Percentiles rank a stretch among this genome's conserved stretches.
phyloP scores from a whole-genome alignment of 345 rosid species.

The Linum trigynum region DNA sequence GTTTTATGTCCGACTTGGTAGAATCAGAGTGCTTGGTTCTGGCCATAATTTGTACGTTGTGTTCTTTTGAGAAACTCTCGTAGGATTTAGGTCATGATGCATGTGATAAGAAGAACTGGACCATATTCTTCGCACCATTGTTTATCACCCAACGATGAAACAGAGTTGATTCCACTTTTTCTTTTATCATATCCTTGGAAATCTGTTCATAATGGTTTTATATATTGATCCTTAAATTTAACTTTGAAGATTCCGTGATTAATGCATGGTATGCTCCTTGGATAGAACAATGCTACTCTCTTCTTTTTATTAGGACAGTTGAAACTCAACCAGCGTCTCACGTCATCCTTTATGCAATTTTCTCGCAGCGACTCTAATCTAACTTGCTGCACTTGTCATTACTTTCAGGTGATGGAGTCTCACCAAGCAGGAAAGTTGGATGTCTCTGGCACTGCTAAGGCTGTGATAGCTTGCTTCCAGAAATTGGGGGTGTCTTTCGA shows the following conservation, averaged over 20 bases:
- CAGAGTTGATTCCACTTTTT: not conserved
- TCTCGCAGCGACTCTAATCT: not conserved
- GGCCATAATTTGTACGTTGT: not conserved
- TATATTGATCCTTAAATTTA: not conserved
- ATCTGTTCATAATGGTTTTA: not conserved
- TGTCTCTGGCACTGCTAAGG: constrained; percentile 93
- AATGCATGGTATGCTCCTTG: not conserved
- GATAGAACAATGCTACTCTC: not conserved
- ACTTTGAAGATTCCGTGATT: not conserved
- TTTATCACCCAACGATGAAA: no score
- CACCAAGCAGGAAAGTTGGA: constrained; percentile 89
- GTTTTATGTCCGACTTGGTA: not conserved
- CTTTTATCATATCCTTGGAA: not conserved
- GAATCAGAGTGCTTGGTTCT: not conserved
- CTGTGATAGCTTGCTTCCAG: constrained; percentile 86
- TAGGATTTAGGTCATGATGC: not conserved
- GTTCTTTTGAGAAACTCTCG: not conserved
- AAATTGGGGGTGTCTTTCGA: constrained; percentile 79
- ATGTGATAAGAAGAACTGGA: not conserved
- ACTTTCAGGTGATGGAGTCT: constrained; percentile 81
- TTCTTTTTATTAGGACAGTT: no score
- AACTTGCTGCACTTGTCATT: constrained; percentile 1
- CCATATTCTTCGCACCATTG: no score
- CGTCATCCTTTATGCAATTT: not conserved
- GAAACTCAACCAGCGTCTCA: not conserved